These are phyloP conservation scores for Mortierella polycephala DNA, from an alignment of 371 early-diverging fungal species.

Conservation along the genomic window DNA sequence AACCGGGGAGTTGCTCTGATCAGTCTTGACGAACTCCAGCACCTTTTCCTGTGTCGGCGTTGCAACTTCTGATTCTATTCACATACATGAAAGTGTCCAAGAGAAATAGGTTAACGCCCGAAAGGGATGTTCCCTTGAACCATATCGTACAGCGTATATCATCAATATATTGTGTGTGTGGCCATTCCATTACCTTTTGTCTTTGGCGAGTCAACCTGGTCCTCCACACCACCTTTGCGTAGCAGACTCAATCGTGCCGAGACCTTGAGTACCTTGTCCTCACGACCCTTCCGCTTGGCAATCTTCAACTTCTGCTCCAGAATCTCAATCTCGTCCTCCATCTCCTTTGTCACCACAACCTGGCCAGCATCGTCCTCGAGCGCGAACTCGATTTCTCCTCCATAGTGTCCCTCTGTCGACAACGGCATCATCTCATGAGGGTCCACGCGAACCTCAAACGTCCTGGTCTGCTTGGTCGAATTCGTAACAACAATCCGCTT, in stretches of 20 bases:
- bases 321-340: conserved; percentile 94
- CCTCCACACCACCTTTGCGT: conserved; percentile 55
- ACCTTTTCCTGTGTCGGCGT: conserved; percentile 43
- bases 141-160: too few relatives aligned
- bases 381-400: conserved; percentile 76
- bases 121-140: too few relatives aligned
- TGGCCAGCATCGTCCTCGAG: conserved; percentile 72
- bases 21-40: conserved; percentile 11
- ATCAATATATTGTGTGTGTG: too few relatives aligned
- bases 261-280: conserved; percentile 91
- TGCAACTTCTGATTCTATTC: conserved; percentile 19
- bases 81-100: too few relatives aligned
- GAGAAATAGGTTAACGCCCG: too few relatives aligned
- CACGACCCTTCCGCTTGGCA: conserved; percentile 89
- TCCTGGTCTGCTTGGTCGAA: conserved; percentile 81
- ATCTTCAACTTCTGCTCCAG: conserved; percentile 98
- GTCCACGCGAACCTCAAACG: conserved; percentile 86
- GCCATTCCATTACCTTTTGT: conserved; percentile 10
- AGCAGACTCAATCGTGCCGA: conserved; percentile 75
- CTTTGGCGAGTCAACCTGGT: conserved; percentile 11
- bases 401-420: conserved; percentile 30
- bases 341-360: conserved; percentile 76
- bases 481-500: conserved; percentile 79
- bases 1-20: conserved; percentile 14
- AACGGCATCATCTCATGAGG: conserved; percentile 69